phyloP scores from a whole-genome alignment of 2,329 filamentous ascomycete genomes.

The Orbilia blumenaviensis region DNA sequence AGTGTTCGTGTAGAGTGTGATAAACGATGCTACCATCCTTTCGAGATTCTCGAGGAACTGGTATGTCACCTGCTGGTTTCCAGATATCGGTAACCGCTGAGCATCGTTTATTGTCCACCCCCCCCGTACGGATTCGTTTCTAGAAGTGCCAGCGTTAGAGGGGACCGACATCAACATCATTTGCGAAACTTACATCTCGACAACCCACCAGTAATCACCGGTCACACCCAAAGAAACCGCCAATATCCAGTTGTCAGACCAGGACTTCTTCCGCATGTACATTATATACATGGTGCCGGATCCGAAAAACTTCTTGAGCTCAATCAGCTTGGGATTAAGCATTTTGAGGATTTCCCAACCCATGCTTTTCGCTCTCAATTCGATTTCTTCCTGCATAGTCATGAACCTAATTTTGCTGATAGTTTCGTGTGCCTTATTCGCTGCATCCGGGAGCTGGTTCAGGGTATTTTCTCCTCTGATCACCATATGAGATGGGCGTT shows the following conservation, averaged over 20 bases:
- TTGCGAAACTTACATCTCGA: slow-evolving; percentile 67
- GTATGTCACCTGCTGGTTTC: slow-evolving; percentile 53
- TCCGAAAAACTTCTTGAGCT: slow-evolving; percentile 70
- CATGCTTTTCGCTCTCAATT: slow-evolving; percentile 69
- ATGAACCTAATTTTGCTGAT: slow-evolving; percentile 72
- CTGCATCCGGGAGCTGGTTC: slow-evolving; percentile 69
- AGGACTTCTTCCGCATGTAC: slow-evolving; percentile 77
- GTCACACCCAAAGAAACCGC: slow-evolving; percentile 74
- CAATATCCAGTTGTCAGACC: slow-evolving; percentile 77
- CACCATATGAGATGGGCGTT: slow-evolving; percentile 70
- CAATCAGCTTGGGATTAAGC: slow-evolving; percentile 65
- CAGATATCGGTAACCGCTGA: slow-evolving; percentile 49
- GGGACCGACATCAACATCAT: too few species aligned
- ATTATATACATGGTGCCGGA: slow-evolving; percentile 71
- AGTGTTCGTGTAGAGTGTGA: slow-evolving; percentile 61
- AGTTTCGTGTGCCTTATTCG: slow-evolving; percentile 68
- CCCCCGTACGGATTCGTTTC: slow-evolving; percentile 53
- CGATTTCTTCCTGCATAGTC: slow-evolving; percentile 71
- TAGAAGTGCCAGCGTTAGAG: slow-evolving; percentile 23
- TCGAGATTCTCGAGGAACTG: slow-evolving; percentile 60
- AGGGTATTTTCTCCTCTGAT: slow-evolving; percentile 71
- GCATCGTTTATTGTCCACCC: slow-evolving; percentile 58
- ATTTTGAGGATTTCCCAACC: slow-evolving; percentile 71
- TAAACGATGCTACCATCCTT: slow-evolving; percentile 60
- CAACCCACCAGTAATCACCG: slow-evolving; percentile 82